Percentiles rank a stretch among this genome's conserved stretches.
Conservation (phyloP, 805 yeast genomes). For the Zygoascus tannicola region DNA sequence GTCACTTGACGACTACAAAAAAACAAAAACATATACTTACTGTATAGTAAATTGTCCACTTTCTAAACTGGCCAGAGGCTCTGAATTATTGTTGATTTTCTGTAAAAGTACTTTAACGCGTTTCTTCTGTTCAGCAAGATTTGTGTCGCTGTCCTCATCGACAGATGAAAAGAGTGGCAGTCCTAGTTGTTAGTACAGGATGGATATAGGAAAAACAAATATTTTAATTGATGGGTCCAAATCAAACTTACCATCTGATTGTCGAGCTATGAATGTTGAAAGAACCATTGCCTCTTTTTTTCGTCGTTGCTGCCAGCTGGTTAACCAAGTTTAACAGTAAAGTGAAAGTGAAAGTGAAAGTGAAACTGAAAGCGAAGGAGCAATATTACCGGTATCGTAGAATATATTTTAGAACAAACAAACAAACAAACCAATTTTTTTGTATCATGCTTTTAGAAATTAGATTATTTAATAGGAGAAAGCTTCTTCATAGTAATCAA, state of each 20-base stretch:
- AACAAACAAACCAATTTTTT: too few species aligned
- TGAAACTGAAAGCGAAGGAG: too few species aligned
- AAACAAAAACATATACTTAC: conserved; percentile 12
- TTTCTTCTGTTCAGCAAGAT: conserved; percentile 66
- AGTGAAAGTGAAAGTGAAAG: too few species aligned
- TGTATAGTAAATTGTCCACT: conserved; percentile 65
- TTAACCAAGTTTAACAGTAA: too few species aligned
- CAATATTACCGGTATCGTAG: too few species aligned
- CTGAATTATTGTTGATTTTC: conserved; percentile 70
- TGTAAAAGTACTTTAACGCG: conserved; percentile 70
- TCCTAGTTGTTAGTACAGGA: conserved; percentile 34
- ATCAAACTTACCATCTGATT: conserved; percentile 20
- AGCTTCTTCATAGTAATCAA: conserved; percentile 64
- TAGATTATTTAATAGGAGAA: conserved; percentile 56
- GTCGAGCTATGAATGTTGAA: conserved; percentile 27
- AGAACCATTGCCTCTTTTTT: conserved; percentile 27
- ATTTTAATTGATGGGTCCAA: too few species aligned
- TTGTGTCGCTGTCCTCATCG: conserved; percentile 60
- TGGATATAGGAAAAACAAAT: neutral
- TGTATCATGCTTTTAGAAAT: too few species aligned
- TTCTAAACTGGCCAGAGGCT: conserved; percentile 76
- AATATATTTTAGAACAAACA: too few species aligned
- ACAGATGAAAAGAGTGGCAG: conserved; percentile 88
- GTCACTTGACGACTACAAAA: neutral
- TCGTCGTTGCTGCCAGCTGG: too few species aligned